phyloP scores from a whole-genome alignment of 352 stramenopile genomes.

The Globisporangium ultimum region DNA sequence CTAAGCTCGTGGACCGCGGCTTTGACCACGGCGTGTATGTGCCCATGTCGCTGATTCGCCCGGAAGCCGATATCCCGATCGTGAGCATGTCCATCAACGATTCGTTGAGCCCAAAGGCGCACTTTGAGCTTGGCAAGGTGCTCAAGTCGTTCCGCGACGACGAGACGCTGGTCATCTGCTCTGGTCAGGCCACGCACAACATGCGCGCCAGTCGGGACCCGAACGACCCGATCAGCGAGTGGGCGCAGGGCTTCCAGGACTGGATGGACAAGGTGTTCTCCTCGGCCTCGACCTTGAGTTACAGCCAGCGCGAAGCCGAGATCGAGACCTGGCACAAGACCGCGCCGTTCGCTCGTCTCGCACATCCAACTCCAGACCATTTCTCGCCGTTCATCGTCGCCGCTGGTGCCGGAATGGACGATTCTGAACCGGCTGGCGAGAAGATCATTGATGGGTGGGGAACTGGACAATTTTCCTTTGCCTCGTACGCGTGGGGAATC shows the following conservation, averaged over 20 bases:
- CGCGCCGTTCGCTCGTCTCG: constrained; percentile 30
- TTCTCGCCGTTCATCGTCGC: constrained; percentile 45
- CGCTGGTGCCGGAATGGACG: constrained; percentile 43
- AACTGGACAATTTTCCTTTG: constrained; percentile 34
- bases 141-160: constrained; percentile 55
- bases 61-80: constrained; percentile 85
- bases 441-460: constrained; percentile 33
- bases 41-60: constrained; percentile 86
- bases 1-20: constrained; percentile 48
- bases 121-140: constrained; percentile 55
- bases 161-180: constrained; percentile 73
- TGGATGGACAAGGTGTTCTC: constrained; percentile 37
- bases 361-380: constrained; percentile 48
- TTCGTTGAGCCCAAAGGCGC: constrained; percentile 26
- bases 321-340: constrained; percentile 28
- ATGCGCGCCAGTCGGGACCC: constrained; percentile 21
- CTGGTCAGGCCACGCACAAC: constrained; percentile 47
- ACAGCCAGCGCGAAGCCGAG: constrained; percentile 21
- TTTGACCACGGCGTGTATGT: constrained; percentile 93
- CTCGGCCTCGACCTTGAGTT: constrained; percentile 16
- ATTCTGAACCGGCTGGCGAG: constrained; percentile 20
- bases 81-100: constrained; percentile 74
- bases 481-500: constrained; percentile 33
- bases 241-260: constrained; percentile 29
- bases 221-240: constrained; percentile 17